Conservation (phyloP, 1,284 basidiomycete genomes). For the Salmacisia buchloeana region DNA sequence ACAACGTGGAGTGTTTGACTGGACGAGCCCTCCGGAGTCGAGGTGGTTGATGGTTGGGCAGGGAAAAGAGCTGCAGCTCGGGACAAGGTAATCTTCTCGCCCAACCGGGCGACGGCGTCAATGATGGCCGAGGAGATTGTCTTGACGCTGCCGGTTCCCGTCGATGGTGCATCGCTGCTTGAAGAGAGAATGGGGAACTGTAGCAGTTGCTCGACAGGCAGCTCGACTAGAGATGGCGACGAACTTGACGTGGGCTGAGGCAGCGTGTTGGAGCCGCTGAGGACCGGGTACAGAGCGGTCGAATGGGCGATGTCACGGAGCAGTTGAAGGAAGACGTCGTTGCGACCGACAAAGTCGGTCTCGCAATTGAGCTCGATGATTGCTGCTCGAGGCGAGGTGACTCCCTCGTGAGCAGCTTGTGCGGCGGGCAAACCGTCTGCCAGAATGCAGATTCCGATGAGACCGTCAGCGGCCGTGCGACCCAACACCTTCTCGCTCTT, state of each 20-base stretch:
- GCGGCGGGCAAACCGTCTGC: slow-evolving; percentile 56
- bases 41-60: slow-evolving; percentile 46
- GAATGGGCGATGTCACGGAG: slow-evolving; percentile 79
- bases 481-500: slow-evolving; percentile 78
- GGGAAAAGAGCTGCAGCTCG: slow-evolving; percentile 68
- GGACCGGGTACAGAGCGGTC: slow-evolving; percentile 70
- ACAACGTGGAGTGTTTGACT: slow-evolving; percentile 60
- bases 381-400: slow-evolving; percentile 59
- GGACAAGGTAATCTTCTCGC: slow-evolving; percentile 78
- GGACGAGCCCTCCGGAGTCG: slow-evolving; percentile 12
- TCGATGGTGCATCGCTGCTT: slow-evolving; percentile 40
- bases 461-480: slow-evolving; percentile 69
- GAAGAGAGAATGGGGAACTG: slow-evolving; percentile 48
- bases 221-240: slow-evolving; percentile 14
- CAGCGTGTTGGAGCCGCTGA: slow-evolving; percentile 12
- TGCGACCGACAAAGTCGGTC: slow-evolving; percentile 90
- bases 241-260: background rate
- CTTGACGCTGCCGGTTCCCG: slow-evolving; percentile 24
- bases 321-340: slow-evolving; percentile 72
- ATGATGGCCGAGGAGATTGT: slow-evolving; percentile 73
- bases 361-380: slow-evolving; percentile 94
- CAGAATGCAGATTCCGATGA: slow-evolving; percentile 70
- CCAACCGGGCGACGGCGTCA: slow-evolving; percentile 74
- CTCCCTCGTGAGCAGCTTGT: slow-evolving; percentile 1
- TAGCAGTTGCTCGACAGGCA: slow-evolving; percentile 28